A percentile compares a stretch with the other conserved stretches of the same genome.
phyloP scores from a whole-genome alignment of 2,329 filamentous ascomycete species.

The Aspergillus alliaceus region DNA sequence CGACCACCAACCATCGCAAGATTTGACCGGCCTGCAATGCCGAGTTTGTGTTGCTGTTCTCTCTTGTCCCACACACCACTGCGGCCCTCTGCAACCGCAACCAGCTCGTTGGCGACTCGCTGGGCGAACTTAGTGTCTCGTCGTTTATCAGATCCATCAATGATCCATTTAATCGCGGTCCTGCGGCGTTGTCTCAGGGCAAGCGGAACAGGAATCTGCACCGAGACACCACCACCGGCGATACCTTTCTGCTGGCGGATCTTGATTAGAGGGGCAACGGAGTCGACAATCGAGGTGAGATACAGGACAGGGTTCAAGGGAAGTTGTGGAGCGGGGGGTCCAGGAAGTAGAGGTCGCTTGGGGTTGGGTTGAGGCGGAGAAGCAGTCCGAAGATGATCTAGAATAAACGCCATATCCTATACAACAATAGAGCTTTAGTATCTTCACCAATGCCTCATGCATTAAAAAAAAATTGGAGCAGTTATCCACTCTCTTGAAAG shows the following conservation, averaged over 20 bases:
- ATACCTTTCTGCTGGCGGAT: constrained; percentile 74
- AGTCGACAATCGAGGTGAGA: constrained; percentile 87
- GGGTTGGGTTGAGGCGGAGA: constrained; percentile 75
- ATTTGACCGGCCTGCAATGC: constrained; percentile 76
- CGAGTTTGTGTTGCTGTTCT: constrained; percentile 74
- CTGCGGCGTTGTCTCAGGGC: constrained; percentile 72
- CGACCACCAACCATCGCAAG: neutral
- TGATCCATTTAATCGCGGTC: constrained; percentile 82
- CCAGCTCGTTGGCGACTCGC: constrained; percentile 79
- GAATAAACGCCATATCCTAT: constrained; percentile 80
- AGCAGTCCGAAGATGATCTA: constrained; percentile 80
- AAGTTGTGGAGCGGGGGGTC: constrained; percentile 75
- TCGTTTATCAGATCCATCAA: constrained; percentile 79
- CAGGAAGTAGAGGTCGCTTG: constrained; percentile 59
- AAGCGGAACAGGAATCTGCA: constrained; percentile 81
- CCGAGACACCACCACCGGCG: constrained; percentile 79
- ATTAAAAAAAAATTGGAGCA: neutral
- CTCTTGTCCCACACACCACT: constrained; percentile 84
- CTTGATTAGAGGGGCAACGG: constrained; percentile 82
- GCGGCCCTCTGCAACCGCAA: constrained; percentile 82
- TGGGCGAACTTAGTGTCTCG: constrained; percentile 72
- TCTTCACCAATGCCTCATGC: neutral
- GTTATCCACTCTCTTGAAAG: neutral
- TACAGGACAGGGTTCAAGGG: constrained; percentile 88
- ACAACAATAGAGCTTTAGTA: neutral